Base-by-base conservation (phyloP, 495 filamentous ascomycete genomes). In the Chaetomidium leptoderma region DNA sequence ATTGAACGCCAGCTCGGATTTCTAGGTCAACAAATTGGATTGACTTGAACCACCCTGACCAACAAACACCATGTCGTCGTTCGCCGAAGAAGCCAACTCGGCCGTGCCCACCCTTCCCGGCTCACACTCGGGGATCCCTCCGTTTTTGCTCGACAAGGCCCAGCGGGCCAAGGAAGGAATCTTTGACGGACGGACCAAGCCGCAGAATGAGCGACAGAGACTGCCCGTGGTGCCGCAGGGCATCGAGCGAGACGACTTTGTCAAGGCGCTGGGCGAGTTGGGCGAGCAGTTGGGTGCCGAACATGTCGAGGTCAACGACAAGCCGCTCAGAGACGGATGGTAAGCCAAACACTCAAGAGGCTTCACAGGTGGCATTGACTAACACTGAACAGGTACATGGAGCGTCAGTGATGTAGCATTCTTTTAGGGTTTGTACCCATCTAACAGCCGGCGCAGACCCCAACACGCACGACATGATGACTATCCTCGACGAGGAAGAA, bases 401-500 rank as follows among this genome's bases (percentile, higher is more conserved):
- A 81, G 58, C 77, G 66, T 74, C 27, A 59, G 70, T 53, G 35
- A n/a, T n/a, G 35, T n/a, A 17, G 6, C 24, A n/a, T n/a, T n/a
- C n/a, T n/a, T n/a, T n/a, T n/a, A n/a, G n/a, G n/a, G n/a, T n/a
- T n/a, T n/a, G n/a, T n/a, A n/a, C n/a, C n/a, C n/a, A n/a, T n/a
- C n/a, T n/a, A n/a, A n/a, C n/a, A n/a, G n/a, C n/a, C n/a, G n/a
- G n/a, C 42, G 16, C 35, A 73, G 71, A 74, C 48, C 70, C 70
- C 7, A 77, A 81, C 53, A 79, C 78, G 3, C 81, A 84, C 66
- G 80, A 83, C 64, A 69, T 78, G 57, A 78, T 76, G 66, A 69
- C 78, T 46, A 65, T 83, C 26, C 53, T 80, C 39, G 74, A 80
- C 35, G 70, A 81, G 32, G 79, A 81, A 44, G 74, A 81, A 49